A percentile compares a stretch with the other conserved stretches of the same genome.
Evolutionary conservation across 2,329 filamentous ascomycete species (phyloP).

Genomic region (Paraphoma sp.): DNA sequence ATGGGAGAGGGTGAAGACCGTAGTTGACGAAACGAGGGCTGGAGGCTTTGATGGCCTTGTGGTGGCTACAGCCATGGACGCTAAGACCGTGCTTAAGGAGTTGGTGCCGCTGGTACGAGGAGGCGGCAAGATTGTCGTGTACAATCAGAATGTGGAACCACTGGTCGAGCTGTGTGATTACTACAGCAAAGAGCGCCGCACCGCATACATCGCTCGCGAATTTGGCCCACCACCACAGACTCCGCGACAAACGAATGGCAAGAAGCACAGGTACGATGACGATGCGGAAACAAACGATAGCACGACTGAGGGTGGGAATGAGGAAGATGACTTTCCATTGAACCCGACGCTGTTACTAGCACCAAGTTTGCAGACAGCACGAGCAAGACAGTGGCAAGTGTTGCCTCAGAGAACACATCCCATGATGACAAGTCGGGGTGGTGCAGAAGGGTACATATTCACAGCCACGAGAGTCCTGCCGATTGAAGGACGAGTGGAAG

Average conservation of each 20-base stretch:
- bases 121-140: constrained; percentile 84
- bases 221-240: constrained; percentile 26
- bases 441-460: constrained; percentile 89
- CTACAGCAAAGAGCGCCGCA: constrained; percentile 80
- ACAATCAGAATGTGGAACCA: constrained; percentile 81
- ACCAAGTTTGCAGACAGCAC: constrained; percentile 79
- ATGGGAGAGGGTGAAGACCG: constrained; percentile 74
- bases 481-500: constrained; percentile 78
- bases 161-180: constrained; percentile 79
- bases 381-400: constrained; percentile 86
- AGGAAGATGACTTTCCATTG: constrained; percentile 75
- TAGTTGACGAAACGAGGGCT: constrained; percentile 75
- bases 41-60: constrained; percentile 86
- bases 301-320: constrained; percentile 21
- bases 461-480: constrained; percentile 83
- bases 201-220: constrained; percentile 63
- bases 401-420: constrained; percentile 91
- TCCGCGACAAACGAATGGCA: constrained; percentile 21
- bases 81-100: constrained; percentile 75
- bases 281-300: constrained; percentile 22
- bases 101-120: constrained; percentile 81
- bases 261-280: constrained; percentile 22
- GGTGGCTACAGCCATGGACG: constrained; percentile 83
- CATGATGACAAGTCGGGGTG: constrained; percentile 86
- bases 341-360: constrained; percentile 86